phyloP scores from a whole-genome alignment of 345 rosid species.

The Acer negundo region DNA sequence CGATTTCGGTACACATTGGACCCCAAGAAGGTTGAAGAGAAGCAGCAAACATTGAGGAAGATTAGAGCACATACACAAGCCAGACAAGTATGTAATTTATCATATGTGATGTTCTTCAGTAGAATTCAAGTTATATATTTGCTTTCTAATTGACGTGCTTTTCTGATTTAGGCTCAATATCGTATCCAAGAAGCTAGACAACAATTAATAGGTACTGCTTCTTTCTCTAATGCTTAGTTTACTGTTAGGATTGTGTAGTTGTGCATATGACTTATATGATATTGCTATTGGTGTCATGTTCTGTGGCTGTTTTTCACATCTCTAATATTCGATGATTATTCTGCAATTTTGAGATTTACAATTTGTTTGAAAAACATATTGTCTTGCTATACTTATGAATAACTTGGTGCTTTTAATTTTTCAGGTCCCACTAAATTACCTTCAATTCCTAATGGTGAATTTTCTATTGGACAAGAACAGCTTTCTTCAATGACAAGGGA shows the following conservation, averaged over 20 bases:
- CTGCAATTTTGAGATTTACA: neutral
- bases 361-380: neutral
- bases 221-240: slow-evolving; percentile 9
- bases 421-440: slow-evolving; percentile 39
- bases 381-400: neutral
- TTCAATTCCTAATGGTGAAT: slow-evolving; percentile 51
- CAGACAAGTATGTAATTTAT: slow-evolving; percentile 52
- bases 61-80: slow-evolving; percentile 93
- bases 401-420: slow-evolving; percentile 18
- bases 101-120: neutral
- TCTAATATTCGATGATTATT: neutral
- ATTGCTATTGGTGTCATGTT: no score
- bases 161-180: slow-evolving; percentile 71
- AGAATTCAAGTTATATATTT: neutral
- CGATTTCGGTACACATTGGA: slow-evolving; percentile 94
- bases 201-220: slow-evolving; percentile 52
- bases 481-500: slow-evolving; percentile 78
- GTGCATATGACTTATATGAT: neutral
- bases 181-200: slow-evolving; percentile 64
- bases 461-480: slow-evolving; percentile 66
- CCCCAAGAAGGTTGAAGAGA: slow-evolving; percentile 82
- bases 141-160: slow-evolving; percentile 22
- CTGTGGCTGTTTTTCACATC: no score
- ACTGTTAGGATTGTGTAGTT: neutral
- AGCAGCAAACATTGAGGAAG: slow-evolving; percentile 54